Percentiles rank a stretch among this genome's conserved stretches.
These are phyloP conservation scores for Phytomonas sp. DNA, from an alignment of 208 protist genomes.

Conservation along the genomic window DNA sequence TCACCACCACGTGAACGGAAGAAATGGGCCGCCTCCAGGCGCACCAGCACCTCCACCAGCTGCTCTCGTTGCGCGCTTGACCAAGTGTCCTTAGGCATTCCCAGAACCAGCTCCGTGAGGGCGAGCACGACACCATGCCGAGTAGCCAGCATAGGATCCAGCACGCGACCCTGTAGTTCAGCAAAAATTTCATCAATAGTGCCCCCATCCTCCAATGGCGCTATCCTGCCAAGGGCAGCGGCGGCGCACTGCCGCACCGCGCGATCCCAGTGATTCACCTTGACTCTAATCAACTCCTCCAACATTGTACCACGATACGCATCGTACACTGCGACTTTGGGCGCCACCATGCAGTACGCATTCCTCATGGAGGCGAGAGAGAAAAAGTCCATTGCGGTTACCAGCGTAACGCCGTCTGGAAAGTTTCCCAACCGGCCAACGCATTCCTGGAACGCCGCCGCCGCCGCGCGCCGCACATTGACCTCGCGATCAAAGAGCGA, in stretches of 20 bases:
- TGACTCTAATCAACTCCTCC: constrained; percentile 72
- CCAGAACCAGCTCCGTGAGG: constrained; percentile 78
- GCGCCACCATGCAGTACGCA: constrained; percentile 85
- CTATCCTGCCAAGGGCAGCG: constrained; percentile 61
- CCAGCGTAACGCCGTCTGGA: constrained; percentile 95
- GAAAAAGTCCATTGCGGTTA: constrained; percentile 96
- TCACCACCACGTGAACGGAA: constrained; percentile 93
- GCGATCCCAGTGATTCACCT: constrained; percentile 90
- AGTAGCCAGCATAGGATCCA: constrained; percentile 50
- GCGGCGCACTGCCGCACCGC: constrained; percentile 79
- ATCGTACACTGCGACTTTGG: constrained; percentile 47
- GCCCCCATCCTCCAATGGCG: constrained; percentile 6
- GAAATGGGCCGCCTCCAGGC: constrained; percentile 86
- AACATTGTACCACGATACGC: constrained; percentile 85
- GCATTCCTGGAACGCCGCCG: constrained; percentile 91
- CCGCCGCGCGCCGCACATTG: constrained; percentile 87
- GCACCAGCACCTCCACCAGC: constrained; percentile 50
- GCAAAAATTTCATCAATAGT: constrained; percentile 13
- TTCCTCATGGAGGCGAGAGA: constrained; percentile 85
- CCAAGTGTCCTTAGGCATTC: constrained; percentile 41
- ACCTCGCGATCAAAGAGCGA: constrained; percentile 90
- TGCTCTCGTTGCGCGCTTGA: constrained; percentile 14
- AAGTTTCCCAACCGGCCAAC: constrained; percentile 92
- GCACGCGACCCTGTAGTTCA: constrained; percentile 23
- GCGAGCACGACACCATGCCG: constrained; percentile 90